Base-by-base conservation (phyloP, 345 rosid species). In the Dovyalis caffra region DNA sequence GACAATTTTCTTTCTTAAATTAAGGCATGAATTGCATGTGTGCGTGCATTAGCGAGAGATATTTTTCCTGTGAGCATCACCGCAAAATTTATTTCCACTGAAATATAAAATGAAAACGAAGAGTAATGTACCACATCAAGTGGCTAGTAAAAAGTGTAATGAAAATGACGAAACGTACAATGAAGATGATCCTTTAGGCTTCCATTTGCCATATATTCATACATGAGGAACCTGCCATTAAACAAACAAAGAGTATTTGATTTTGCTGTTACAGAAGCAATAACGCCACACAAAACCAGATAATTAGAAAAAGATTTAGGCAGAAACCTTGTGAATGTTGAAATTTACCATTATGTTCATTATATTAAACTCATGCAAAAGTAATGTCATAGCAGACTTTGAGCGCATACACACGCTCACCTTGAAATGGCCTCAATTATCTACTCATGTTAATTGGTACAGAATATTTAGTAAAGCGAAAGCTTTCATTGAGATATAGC, bases 171-270 rank as follows among this genome's bases (percentile, higher is more conserved):
- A 80, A 78, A 75, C 88, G 64, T 91, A 95, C 99, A 81, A 56
- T 90, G 97, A 81, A 95, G 87, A 84, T 90, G 94, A 80, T 93
- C 98, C 78, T 87, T 91, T 71, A 95, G 78, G 87, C 93, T 92
- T 74, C 98, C 98, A 83, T 90, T 95, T 74, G 71, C 91, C 98
- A 92, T 95, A 69, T 88, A 88, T 81, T 95, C 98, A 29, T 89
- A 95, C 88, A 95, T 85, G 66, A 95, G 90, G 84, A 89, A 92
- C 85, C 99, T 95, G 92, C 71, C 73, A 78, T 35, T 57, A 66
- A 76, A 65, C 56, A 45, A 43, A 66, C 51, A 34, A 75, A 76
- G 33, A 34, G 40, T 51, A 77, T 74, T 77, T 32, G 45, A 58
- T 29, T 32, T 43, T 66, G 57, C 72, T 14, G 34, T 29, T 40